Percentiles rank a stretch among this genome's conserved stretches.
Conservation (phyloP, 352 stramenopile genomes). For the Poterioochromonas sp. region DNA sequence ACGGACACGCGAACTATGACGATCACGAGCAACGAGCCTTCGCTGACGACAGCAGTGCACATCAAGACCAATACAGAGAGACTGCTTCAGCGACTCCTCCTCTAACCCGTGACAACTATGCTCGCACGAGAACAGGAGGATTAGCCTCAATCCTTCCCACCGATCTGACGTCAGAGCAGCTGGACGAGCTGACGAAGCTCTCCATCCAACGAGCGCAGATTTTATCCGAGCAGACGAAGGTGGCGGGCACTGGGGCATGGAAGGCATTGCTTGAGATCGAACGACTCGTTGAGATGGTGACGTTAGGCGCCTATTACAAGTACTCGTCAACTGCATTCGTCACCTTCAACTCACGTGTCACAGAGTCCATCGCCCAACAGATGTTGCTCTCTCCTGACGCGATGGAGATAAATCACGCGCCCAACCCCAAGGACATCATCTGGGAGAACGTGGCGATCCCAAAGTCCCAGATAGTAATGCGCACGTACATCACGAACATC, state of each 20-base stretch:
- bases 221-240: not conserved
- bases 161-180: not conserved
- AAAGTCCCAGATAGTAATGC: not conserved
- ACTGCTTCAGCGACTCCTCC: too few relatives aligned
- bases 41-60: not conserved
- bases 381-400: constrained; percentile 16
- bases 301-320: constrained; percentile 4
- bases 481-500: not conserved
- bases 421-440: constrained; percentile 3
- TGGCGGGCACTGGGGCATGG: not conserved
- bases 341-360: not conserved
- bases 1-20: not conserved
- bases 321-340: constrained; percentile 29
- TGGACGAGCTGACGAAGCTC: not conserved
- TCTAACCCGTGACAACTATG: not conserved
- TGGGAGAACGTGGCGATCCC: constrained; percentile 23
- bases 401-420: constrained; percentile 22
- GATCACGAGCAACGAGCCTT: not conserved
- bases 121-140: not conserved
- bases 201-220: not conserved
- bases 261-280: not conserved
- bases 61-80: too few relatives aligned
- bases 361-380: constrained; percentile 3
- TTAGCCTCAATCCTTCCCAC: not conserved
- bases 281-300: not conserved